Conservation (phyloP, 2,329 filamentous ascomycete genomes). For the Fusarium illudens region DNA sequence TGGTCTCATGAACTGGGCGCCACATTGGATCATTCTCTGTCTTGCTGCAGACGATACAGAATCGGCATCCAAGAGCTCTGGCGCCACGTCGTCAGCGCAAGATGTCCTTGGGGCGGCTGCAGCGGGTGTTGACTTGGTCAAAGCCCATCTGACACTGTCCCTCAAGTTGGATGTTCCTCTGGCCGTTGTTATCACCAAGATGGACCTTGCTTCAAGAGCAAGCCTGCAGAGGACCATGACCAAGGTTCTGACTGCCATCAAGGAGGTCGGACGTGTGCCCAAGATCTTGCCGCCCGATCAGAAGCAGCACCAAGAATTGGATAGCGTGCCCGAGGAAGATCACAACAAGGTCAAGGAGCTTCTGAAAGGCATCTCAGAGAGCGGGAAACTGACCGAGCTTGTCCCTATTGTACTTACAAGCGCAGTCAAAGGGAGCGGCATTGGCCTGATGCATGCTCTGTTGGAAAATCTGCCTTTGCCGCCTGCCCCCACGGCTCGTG, state of each 20-base stretch:
- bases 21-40: conserved; percentile 91
- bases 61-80: conserved; percentile 38
- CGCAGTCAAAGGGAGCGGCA: conserved; percentile 82
- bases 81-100: conserved; percentile 58
- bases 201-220: conserved; percentile 81
- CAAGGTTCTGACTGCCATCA: conserved; percentile 79
- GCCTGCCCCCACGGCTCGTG: conserved; percentile 59
- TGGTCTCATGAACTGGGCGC: conserved; percentile 93
- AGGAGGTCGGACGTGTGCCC: conserved; percentile 76
- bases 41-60: conserved; percentile 81
- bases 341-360: conserved; percentile 65
- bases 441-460: conserved; percentile 83
- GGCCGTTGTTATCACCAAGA: conserved; percentile 86
- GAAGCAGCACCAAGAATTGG: conserved; percentile 59
- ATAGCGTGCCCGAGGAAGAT: conserved; percentile 64
- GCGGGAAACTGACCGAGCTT: conserved; percentile 55
- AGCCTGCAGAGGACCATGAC: conserved; percentile 75
- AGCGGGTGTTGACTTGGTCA: conserved; percentile 73
- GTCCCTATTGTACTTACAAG: conserved; percentile 92
- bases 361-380: conserved; percentile 58
- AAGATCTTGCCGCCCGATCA: conserved; percentile 72
- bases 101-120: conserved; percentile 61
- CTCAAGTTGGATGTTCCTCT: conserved; percentile 81
- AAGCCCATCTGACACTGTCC: conserved; percentile 85
- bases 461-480: conserved; percentile 79